phyloP scores from a whole-genome alignment of 345 rosid genomes.

The Gynandropsis gynandra region DNA sequence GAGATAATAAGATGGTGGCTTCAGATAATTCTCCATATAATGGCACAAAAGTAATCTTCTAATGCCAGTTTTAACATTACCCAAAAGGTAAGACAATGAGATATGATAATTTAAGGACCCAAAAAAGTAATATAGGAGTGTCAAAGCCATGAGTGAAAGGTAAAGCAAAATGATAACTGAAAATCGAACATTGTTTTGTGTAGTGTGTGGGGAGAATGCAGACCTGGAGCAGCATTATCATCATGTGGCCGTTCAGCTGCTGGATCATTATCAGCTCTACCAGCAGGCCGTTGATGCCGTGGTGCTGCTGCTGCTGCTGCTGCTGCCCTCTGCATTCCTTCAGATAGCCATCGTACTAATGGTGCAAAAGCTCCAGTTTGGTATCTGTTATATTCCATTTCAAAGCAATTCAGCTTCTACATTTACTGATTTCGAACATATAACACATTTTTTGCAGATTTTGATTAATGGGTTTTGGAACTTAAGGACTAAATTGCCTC shows the following conservation, averaged over 20 bases:
- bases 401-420: neutral
- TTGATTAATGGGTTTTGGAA: too few species aligned
- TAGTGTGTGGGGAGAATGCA: too few species aligned
- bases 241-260: constrained; percentile 60
- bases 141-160: too few species aligned
- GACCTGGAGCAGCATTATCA: constrained; percentile 60
- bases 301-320: constrained; percentile 94
- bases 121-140: too few species aligned
- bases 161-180: too few species aligned
- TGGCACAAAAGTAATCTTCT: too few species aligned
- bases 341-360: constrained; percentile 80
- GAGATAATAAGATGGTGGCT: neutral
- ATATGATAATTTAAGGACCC: too few species aligned
- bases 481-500: too few species aligned
- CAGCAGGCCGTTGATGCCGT: constrained; percentile 62
- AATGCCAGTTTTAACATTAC: too few species aligned
- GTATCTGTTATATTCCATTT: constrained; percentile 43
- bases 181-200: neutral
- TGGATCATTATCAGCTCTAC: constrained; percentile 57
- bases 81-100: too few species aligned
- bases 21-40: too few species aligned
- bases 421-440: neutral
- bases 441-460: too few species aligned
- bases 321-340: constrained; percentile 97
- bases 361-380: constrained; percentile 98